These are phyloP conservation scores for Starmerella vaccinii DNA, from an alignment of 805 yeast genomes.

Conservation along the genomic window DNA sequence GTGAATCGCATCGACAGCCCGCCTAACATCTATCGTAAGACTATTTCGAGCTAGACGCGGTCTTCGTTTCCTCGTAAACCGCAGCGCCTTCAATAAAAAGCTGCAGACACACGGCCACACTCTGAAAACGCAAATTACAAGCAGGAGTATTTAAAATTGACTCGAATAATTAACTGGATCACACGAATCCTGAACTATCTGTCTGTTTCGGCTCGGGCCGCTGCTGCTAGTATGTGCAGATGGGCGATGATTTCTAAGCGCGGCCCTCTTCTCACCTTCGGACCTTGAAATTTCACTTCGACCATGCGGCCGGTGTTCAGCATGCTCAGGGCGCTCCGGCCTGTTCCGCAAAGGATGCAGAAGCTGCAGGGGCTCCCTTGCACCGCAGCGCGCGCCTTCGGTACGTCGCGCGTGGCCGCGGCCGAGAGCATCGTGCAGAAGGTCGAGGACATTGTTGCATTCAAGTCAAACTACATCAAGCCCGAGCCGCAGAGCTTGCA, in stretches of 20 bases:
- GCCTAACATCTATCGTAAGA: no score
- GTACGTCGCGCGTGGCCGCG: neutral
- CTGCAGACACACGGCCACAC: no score
- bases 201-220: no score
- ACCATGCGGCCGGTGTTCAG: slow-evolving; percentile 5
- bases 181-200: no score
- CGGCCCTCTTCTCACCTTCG: neutral
- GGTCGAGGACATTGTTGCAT: slow-evolving; percentile 23
- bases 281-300: neutral
- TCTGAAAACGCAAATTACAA: no score
- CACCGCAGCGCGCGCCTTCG: neutral
- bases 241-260: neutral
- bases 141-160: no score
- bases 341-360: neutral
- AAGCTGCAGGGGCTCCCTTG: neutral
- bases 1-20: no score
- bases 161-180: no score
- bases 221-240: no score
- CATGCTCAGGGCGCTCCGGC: slow-evolving; percentile 2
- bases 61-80: no score
- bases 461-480: slow-evolving; percentile 23
- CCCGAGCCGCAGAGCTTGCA: slow-evolving; percentile 37
- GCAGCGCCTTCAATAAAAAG: no score
- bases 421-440: neutral
- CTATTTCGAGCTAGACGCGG: no score